phyloP scores from a whole-genome alignment of 1,284 basidiomycete species.

The Puccinia hordei region DNA sequence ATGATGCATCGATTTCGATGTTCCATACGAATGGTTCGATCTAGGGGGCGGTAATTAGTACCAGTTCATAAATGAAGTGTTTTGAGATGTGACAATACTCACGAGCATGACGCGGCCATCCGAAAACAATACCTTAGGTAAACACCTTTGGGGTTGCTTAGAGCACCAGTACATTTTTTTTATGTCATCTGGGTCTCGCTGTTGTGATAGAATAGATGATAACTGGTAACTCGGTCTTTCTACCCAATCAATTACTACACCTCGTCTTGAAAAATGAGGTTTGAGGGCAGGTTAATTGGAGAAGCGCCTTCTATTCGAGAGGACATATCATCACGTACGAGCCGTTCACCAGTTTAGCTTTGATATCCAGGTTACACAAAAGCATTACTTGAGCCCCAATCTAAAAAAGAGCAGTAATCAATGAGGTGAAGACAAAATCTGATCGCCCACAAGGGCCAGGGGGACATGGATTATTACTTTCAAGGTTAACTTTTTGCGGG shows the following conservation, averaged over 20 bases:
- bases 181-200: conserved; percentile 3
- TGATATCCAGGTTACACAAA: conserved; percentile 54
- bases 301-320: neutral
- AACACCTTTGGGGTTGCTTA: conserved; percentile 50
- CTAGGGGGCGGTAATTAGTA: conserved; percentile 23
- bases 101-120: conserved; percentile 48
- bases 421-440: neutral
- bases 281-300: neutral
- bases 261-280: conserved; percentile 53
- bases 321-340: conserved; percentile 20
- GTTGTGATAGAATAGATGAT: neutral
- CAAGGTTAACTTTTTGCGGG: conserved; percentile 49
- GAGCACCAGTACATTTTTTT: conserved; percentile 52
- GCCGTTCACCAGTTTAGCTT: conserved; percentile 47
- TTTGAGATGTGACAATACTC: neutral
- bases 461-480: conserved; percentile 42
- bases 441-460: neutral
- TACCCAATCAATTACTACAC: conserved; percentile 56
- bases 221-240: conserved; percentile 27
- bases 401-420: conserved; percentile 14
- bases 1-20: conserved; percentile 53
- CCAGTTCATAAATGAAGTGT: neutral
- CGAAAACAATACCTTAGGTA: conserved; percentile 54
- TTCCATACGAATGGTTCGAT: conserved; percentile 54
- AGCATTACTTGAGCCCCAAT: conserved; percentile 55